A percentile compares a stretch with the other conserved stretches of the same genome.
Conservation (phyloP, 305 asterid genomes). For the Solanum hybrid region DNA sequence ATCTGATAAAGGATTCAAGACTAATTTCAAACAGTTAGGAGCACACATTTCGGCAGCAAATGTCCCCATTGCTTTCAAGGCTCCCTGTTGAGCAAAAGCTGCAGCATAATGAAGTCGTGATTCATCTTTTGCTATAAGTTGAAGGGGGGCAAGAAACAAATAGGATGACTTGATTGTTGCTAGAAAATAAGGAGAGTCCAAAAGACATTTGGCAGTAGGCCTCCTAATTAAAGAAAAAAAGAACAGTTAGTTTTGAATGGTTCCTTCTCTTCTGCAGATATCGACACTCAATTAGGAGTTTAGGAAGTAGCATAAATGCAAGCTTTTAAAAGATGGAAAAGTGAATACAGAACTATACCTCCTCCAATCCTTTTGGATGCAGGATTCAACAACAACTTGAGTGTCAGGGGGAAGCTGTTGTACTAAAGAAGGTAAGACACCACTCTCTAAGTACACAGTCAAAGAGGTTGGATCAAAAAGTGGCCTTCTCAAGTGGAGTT, state of each 20-base stretch:
- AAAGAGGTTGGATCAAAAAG: constrained; percentile 64
- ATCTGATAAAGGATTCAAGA: constrained; percentile 56
- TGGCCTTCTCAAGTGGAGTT: constrained; percentile 74
- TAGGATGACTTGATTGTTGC: constrained; percentile 71
- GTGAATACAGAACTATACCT: constrained; percentile 35
- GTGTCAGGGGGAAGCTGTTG: constrained; percentile 63
- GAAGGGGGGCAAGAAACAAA: constrained; percentile 81
- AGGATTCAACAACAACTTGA: constrained; percentile 60
- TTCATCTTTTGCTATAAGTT: constrained; percentile 72
- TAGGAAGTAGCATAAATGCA: constrained; percentile 4
- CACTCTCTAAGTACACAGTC: constrained; percentile 53
- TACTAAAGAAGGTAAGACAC: constrained; percentile 56
- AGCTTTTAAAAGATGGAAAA: constrained; percentile 2
- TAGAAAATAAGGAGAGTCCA: constrained; percentile 89
- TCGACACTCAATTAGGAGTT: not conserved
- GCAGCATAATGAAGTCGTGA: constrained; percentile 84
- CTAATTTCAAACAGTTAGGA: constrained; percentile 78
- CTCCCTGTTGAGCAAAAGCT: constrained; percentile 72
- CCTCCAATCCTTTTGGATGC: constrained; percentile 79
- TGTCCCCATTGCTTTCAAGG: constrained; percentile 71
- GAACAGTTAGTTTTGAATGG: constrained; percentile 15
- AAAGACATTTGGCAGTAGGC: constrained; percentile 79
- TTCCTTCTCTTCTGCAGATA: not conserved
- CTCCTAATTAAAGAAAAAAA: constrained; percentile 50
- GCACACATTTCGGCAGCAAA: constrained; percentile 90